Percentiles rank a stretch among this genome's conserved stretches.
These are phyloP conservation scores for Trichosporon sp. DNA, from an alignment of 1,284 basidiomycete genomes.

Conservation along the genomic window DNA sequence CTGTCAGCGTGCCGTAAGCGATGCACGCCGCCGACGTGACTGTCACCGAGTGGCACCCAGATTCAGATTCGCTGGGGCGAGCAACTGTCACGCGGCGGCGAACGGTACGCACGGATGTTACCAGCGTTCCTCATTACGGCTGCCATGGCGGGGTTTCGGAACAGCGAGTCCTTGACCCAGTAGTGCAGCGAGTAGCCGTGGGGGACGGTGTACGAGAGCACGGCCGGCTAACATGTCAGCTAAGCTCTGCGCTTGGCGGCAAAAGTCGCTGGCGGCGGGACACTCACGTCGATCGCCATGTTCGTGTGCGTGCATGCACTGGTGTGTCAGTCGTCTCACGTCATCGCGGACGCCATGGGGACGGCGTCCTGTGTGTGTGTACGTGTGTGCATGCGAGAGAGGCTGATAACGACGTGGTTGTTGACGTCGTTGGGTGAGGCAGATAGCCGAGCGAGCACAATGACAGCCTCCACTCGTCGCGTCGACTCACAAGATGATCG, in stretches of 20 bases:
- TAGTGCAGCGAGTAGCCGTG: conserved; percentile 64
- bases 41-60: not conserved
- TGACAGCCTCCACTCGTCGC: not conserved
- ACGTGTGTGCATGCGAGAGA: not conserved
- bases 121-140: conserved; percentile 81
- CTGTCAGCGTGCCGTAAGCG: conserved; percentile 5
- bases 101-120: conserved; percentile 60
- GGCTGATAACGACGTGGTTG: not conserved
- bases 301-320: conserved; percentile 84
- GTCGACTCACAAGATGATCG: conserved; percentile 78
- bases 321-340: conserved; percentile 23
- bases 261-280: not conserved
- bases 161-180: conserved; percentile 70
- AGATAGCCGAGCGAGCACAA: not conserved
- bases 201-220: conserved; percentile 45
- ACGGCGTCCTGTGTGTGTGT: not conserved
- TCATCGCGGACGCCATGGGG: not conserved
- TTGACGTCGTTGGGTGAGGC: not conserved
- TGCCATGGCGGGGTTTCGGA: conserved; percentile 67
- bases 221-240: conserved; percentile 35
- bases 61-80: not conserved
- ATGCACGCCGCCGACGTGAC: not conserved
- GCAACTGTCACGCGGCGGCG: not conserved
- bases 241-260: conserved; percentile 13
- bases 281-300: conserved; percentile 86